These are phyloP conservation scores for Aegilops speltoides DNA, from an alignment of 176 grass and related monocot species.

Conservation along the genomic window DNA sequence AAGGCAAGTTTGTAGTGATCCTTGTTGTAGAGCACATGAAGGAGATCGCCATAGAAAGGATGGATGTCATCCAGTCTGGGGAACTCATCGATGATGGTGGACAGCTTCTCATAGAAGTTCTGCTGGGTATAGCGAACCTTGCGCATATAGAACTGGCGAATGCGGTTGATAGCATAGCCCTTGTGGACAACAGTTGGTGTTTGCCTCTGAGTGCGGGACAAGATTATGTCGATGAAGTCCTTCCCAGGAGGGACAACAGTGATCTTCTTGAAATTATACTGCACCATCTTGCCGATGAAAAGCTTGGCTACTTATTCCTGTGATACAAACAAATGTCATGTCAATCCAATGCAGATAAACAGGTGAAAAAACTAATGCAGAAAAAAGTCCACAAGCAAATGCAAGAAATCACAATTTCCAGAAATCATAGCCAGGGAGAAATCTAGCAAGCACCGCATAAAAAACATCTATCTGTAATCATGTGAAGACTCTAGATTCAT, in stretches of 20 bases:
- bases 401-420: neutral
- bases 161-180: conserved; percentile 59
- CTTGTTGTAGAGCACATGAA: conserved; percentile 79
- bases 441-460: neutral
- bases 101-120: conserved; percentile 80
- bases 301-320: neutral
- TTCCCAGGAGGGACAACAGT: conserved; percentile 73
- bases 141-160: conserved; percentile 82
- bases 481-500: neutral
- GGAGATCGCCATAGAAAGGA: conserved; percentile 73
- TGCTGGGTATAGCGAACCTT: conserved; percentile 70
- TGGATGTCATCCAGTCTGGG: conserved; percentile 67
- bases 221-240: conserved; percentile 80
- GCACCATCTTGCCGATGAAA: conserved; percentile 50
- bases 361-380: neutral
- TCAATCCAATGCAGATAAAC: neutral
- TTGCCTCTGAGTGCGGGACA: conserved; percentile 76
- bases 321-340: neutral
- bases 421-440: neutral
- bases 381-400: neutral
- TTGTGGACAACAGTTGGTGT: conserved; percentile 87
- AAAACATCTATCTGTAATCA: neutral
- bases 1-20: conserved; percentile 89
- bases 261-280: conserved; percentile 82
- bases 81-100: conserved; percentile 68